A percentile compares a stretch with the other conserved stretches of the same genome.
Evolutionary conservation across 2,329 filamentous ascomycete genomes (phyloP).

Genomic region (Trichophyton schoenleinii): DNA sequence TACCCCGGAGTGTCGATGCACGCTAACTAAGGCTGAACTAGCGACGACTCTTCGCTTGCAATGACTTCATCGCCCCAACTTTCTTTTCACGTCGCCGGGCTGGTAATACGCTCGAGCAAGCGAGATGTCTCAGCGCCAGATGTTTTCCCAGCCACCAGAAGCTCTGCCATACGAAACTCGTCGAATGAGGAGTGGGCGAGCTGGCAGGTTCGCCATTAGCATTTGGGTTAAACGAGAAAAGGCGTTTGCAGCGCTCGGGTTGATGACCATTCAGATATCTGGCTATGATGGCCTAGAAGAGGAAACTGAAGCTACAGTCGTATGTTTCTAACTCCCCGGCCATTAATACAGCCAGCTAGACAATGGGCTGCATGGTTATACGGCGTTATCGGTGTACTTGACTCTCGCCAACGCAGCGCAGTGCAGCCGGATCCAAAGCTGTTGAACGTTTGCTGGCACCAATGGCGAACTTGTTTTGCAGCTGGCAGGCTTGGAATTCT

Average conservation of each 20-base stretch:
- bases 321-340: background rate
- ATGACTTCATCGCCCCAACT: slow-evolving; percentile 2
- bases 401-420: background rate
- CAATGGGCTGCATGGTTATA: background rate
- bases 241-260: background rate
- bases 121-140: background rate
- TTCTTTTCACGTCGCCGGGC: background rate
- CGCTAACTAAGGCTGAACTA: background rate
- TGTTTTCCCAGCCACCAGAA: background rate
- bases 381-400: background rate
- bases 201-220: background rate
- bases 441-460: background rate
- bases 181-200: background rate
- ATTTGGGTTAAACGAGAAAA: background rate
- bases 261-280: background rate
- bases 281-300: background rate
- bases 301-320: background rate
- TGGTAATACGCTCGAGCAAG: background rate
- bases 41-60: background rate
- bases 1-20: background rate
- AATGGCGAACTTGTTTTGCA: background rate
- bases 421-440: background rate
- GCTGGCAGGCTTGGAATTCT: background rate
- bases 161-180: background rate
- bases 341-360: background rate